Evolutionary conservation across 371 early-diverging fungal genomes (phyloP).

Genomic region (Massospora cicadina): DNA sequence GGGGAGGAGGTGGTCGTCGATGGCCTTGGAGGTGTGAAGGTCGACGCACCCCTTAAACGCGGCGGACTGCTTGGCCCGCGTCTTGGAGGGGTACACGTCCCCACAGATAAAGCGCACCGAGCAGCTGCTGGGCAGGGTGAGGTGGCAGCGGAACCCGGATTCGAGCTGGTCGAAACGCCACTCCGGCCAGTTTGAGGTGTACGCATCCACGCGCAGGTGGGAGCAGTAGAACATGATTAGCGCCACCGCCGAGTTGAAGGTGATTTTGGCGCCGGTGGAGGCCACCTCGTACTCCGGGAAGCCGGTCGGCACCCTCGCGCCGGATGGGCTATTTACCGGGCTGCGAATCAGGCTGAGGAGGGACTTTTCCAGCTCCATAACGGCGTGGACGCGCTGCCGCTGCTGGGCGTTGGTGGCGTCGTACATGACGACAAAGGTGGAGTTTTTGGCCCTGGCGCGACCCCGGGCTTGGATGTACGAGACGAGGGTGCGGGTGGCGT

Average conservation of each 20-base stretch:
- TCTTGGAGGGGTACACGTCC: slow-evolving; percentile 31
- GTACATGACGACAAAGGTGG: slow-evolving; percentile 53
- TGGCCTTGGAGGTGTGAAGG: slow-evolving; percentile 38
- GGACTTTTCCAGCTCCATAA: slow-evolving; percentile 22
- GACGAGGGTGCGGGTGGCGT: slow-evolving; percentile 47
- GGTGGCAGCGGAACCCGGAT: slow-evolving; percentile 24
- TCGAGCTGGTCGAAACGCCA: slow-evolving; percentile 20
- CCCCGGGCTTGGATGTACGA: slow-evolving; percentile 85
- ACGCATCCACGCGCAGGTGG: slow-evolving; percentile 36
- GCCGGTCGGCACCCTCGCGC: slow-evolving; percentile 13
- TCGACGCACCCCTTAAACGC: slow-evolving; percentile 47
- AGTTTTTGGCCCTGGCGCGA: slow-evolving; percentile 56
- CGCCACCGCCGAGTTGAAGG: slow-evolving; percentile 37
- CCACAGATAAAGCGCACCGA: slow-evolving; percentile 36
- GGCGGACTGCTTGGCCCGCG: slow-evolving; percentile 47
- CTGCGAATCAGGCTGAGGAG: slow-evolving; percentile 17
- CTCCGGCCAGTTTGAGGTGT: slow-evolving; percentile 23
- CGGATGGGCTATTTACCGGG: slow-evolving; percentile 23
- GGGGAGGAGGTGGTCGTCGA: slow-evolving; percentile 61
- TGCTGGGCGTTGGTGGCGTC: slow-evolving; percentile 26
- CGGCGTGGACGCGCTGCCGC: slow-evolving; percentile 26
- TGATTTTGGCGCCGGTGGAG: slow-evolving; percentile 41
- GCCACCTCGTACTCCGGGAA: slow-evolving; percentile 23
- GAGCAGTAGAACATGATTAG: slow-evolving; percentile 43
- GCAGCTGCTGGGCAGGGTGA: slow-evolving; percentile 44